Conservation (phyloP, 1,284 basidiomycete genomes). For the Heterobasidion occidentale region DNA sequence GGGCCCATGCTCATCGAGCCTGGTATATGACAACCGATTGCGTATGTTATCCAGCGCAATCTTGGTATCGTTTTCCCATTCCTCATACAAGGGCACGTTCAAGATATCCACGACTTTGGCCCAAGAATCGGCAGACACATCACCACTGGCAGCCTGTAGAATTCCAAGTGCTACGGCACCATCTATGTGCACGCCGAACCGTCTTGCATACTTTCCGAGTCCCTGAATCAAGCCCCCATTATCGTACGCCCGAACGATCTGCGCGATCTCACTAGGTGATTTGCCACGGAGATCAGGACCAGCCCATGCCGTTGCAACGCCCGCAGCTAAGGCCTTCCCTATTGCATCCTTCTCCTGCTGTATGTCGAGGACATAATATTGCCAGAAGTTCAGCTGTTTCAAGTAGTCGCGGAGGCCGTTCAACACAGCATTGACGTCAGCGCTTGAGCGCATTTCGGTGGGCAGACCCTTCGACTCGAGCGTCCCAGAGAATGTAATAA, state of each 20-base stretch:
- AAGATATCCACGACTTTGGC: slow-evolving; percentile 72
- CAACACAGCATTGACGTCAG: slow-evolving; percentile 65
- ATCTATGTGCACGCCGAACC: slow-evolving; percentile 64
- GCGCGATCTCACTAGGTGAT: slow-evolving; percentile 60
- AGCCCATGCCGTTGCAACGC: slow-evolving; percentile 43
- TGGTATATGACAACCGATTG: slow-evolving; percentile 72
- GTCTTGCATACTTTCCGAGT: slow-evolving; percentile 52
- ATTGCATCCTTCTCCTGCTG: slow-evolving; percentile 49
- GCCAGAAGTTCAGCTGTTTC: slow-evolving; percentile 72
- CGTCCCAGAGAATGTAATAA: slow-evolving; percentile 71
- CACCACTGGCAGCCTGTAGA: slow-evolving; percentile 45
- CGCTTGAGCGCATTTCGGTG: slow-evolving; percentile 49
- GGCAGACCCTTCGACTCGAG: slow-evolving; percentile 68
- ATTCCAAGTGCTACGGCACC: slow-evolving; percentile 57
- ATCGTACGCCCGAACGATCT: slow-evolving; percentile 30
- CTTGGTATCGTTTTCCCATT: slow-evolving; percentile 79
- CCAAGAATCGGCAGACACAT: slow-evolving; percentile 65
- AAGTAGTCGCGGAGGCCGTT: slow-evolving; percentile 55
- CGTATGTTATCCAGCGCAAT: slow-evolving; percentile 69
- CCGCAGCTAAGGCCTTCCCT: slow-evolving; percentile 38
- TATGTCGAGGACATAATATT: slow-evolving; percentile 85
- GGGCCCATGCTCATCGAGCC: slow-evolving; percentile 78
- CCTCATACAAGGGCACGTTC: slow-evolving; percentile 81
- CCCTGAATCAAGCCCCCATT: slow-evolving; percentile 19
- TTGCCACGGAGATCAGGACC: slow-evolving; percentile 51